These are phyloP conservation scores for Pythium grandisporangium DNA, from an alignment of 352 stramenopile species.

Conservation along the genomic window DNA sequence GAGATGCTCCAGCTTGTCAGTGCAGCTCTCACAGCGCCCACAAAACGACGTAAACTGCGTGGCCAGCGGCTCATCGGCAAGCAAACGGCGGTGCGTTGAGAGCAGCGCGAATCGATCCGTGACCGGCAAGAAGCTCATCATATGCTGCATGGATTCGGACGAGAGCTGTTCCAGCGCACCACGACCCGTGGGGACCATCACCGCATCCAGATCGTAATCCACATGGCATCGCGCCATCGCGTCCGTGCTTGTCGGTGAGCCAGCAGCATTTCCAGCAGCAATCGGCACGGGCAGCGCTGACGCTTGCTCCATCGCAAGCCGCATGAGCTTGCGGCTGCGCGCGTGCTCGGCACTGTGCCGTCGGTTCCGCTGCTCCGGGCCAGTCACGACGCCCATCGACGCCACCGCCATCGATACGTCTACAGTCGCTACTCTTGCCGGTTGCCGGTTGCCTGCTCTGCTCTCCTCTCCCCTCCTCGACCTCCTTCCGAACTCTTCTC, in stretches of 20 bases:
- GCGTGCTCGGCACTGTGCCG: not conserved
- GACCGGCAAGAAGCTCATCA: slow-evolving; percentile 48
- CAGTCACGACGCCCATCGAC: not conserved
- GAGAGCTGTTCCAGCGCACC: slow-evolving; percentile 10
- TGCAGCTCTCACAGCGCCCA: slow-evolving; percentile 32
- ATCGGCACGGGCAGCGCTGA: too few relatives aligned
- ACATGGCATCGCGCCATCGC: too few relatives aligned
- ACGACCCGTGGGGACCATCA: too few relatives aligned
- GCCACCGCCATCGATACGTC: not conserved
- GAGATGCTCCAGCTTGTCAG: slow-evolving; percentile 26
- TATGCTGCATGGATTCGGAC: slow-evolving; percentile 39
- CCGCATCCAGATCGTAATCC: too few relatives aligned
- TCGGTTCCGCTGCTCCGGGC: not conserved
- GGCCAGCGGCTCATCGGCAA: slow-evolving; percentile 28
- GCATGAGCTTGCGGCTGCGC: not conserved
- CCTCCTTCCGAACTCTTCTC: too few relatives aligned
- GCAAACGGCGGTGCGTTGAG: slow-evolving; percentile 23
- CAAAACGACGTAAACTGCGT: slow-evolving; percentile 47
- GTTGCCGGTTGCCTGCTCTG: not conserved
- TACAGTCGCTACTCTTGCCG: not conserved
- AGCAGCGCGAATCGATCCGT: slow-evolving; percentile 54
- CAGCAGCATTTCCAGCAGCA: too few relatives aligned
- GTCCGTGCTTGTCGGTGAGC: too few relatives aligned
- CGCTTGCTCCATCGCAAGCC: not conserved
- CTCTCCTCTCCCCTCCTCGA: not conserved